phyloP scores from a whole-genome alignment of 169 alveolate genomes.

The Plasmodium adleri region DNA sequence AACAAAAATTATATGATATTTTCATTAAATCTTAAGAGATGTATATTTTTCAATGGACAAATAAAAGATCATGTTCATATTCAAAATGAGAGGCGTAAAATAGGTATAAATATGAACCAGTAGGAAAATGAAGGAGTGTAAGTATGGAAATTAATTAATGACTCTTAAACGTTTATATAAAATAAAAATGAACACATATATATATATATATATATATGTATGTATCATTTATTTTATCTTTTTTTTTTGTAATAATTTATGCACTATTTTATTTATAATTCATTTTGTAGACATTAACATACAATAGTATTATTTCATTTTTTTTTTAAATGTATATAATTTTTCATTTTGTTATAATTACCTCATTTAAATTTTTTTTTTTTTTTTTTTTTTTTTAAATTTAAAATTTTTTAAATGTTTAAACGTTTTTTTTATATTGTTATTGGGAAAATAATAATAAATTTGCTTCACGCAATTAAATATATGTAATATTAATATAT shows the following conservation, averaged over 20 bases:
- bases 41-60: slow-evolving; percentile 35
- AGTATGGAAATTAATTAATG: background rate
- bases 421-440: too few species aligned
- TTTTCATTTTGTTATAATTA: too few species aligned
- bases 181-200: background rate
- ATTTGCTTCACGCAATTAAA: slow-evolving; percentile 2
- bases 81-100: slow-evolving; percentile 8
- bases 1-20: slow-evolving; percentile 68
- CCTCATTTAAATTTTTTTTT: too few species aligned
- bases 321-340: too few species aligned
- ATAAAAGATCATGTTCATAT: slow-evolving; percentile 50
- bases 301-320: too few species aligned
- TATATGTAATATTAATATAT: background rate
- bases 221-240: background rate
- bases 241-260: background rate
- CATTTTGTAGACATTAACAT: too few species aligned
- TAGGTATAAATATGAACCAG: background rate
- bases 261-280: too few species aligned
- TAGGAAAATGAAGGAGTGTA: background rate
- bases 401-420: too few species aligned
- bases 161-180: background rate
- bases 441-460: background rate
- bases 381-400: too few species aligned
- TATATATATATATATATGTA: background rate
- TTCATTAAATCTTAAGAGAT: slow-evolving; percentile 59